Percentiles rank a stretch among this genome's conserved stretches.
Conservation (phyloP, 2,329 filamentous ascomycete species). For the Neoscytalidium dimidiatum region DNA sequence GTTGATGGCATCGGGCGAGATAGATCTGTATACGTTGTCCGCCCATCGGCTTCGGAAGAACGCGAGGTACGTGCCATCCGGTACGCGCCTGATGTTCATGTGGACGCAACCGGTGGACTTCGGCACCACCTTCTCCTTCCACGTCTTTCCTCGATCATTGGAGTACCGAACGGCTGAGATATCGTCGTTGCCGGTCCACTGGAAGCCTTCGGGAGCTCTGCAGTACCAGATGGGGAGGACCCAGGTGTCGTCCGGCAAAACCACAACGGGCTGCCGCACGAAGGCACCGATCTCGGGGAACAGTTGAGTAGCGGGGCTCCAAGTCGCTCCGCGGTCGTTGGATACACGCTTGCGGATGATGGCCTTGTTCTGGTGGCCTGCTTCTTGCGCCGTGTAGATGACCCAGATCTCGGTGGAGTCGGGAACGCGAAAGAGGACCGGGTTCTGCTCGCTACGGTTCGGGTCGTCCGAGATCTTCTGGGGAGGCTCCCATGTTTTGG, state of each 20-base stretch:
- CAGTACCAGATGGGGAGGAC: slow-evolving; percentile 48
- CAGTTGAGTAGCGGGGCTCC: slow-evolving; percentile 36
- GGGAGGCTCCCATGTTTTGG: slow-evolving; percentile 35
- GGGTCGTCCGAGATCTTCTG: slow-evolving; percentile 42
- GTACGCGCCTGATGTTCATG: slow-evolving; percentile 44
- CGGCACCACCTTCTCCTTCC: slow-evolving; percentile 42
- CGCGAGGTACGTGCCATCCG: slow-evolving; percentile 34
- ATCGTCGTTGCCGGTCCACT: slow-evolving; percentile 50
- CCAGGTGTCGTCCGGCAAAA: slow-evolving; percentile 43
- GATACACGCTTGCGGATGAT: slow-evolving; percentile 42
- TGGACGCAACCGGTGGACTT: slow-evolving; percentile 45
- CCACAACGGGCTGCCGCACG: slow-evolving; percentile 44
- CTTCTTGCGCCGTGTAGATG: slow-evolving; percentile 49
- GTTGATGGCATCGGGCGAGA: slow-evolving; percentile 40
- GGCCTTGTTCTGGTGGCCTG: slow-evolving; percentile 48
- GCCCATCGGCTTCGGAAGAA: slow-evolving; percentile 50
- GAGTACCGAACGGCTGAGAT: slow-evolving; percentile 43
- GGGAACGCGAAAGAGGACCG: slow-evolving; percentile 44
- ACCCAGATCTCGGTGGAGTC: slow-evolving; percentile 41
- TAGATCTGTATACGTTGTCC: slow-evolving; percentile 46
- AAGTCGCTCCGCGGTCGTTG: slow-evolving; percentile 38
- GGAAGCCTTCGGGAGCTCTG: slow-evolving; percentile 40
- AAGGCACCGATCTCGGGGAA: slow-evolving; percentile 43
- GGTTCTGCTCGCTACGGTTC: slow-evolving; percentile 49
- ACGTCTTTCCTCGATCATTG: slow-evolving; percentile 41